A percentile compares a stretch with the other conserved stretches of the same genome.
These are phyloP conservation scores for Shiraia bambusicola DNA, from an alignment of 2,329 filamentous ascomycete species.

Conservation along the genomic window DNA sequence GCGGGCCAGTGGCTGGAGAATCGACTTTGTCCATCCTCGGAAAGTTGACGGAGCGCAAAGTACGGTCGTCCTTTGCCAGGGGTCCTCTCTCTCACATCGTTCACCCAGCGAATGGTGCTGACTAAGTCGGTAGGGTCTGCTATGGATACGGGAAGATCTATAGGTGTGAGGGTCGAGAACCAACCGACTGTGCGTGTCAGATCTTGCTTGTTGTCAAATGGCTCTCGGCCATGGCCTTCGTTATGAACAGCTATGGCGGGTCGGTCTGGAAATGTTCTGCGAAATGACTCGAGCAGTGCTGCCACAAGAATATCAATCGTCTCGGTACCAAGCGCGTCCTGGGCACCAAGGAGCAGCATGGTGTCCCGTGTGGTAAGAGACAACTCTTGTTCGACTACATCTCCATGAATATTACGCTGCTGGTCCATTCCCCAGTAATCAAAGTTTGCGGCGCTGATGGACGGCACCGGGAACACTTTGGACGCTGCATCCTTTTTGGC, in stretches of 20 bases:
- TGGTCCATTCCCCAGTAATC: conserved; percentile 44
- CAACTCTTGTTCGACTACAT: conserved; percentile 35
- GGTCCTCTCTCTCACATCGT: conserved; percentile 32
- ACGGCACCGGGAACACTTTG: conserved; percentile 28
- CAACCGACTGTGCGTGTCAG: conserved; percentile 54
- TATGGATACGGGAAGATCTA: conserved; percentile 25
- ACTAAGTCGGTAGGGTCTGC: conserved; percentile 33
- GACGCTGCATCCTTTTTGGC: conserved; percentile 25
- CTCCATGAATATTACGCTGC: conserved; percentile 36
- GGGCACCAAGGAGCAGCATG: conserved; percentile 35
- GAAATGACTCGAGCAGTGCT: conserved; percentile 47
- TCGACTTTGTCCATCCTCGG: conserved; percentile 24
- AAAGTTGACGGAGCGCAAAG: conserved; percentile 32
- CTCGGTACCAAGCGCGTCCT: conserved; percentile 39
- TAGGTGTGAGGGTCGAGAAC: conserved; percentile 49
- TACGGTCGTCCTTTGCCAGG: conserved; percentile 38
- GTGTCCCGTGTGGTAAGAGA: conserved; percentile 35
- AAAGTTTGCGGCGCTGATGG: conserved; percentile 29
- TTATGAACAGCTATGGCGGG: conserved; percentile 48
- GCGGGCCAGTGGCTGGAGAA: conserved; percentile 38
- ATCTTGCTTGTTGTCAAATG: conserved; percentile 50
- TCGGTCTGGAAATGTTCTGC: conserved; percentile 46
- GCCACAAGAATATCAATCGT: conserved; percentile 42
- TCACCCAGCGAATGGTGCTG: conserved; percentile 38
- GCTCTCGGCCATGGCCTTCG: conserved; percentile 53